These are phyloP conservation scores for Bocquillonia castaneifolia DNA, from an alignment of 441 rosid species.

Conservation along the genomic window DNA sequence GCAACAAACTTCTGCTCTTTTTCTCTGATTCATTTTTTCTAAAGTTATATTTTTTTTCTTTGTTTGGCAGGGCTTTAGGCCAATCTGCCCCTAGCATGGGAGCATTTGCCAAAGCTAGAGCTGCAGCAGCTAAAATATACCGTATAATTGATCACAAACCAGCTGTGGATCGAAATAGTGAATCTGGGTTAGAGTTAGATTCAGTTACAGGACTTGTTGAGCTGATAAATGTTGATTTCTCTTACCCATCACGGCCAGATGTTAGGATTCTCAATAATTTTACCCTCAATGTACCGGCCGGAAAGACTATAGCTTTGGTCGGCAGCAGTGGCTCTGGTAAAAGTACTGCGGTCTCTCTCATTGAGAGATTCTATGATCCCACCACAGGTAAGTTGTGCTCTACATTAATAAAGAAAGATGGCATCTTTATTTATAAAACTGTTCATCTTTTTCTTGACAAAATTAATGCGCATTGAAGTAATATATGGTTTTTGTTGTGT, in stretches of 20 bases:
- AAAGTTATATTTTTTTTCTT: neutral
- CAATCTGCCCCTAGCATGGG: conserved; percentile 94
- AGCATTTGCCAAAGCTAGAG: conserved; percentile 91
- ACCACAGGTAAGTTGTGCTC: conserved; percentile 51
- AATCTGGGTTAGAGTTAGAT: conserved; percentile 64
- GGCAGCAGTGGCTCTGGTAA: conserved; percentile 99
- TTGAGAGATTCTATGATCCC: conserved; percentile 96
- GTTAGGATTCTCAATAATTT: conserved; percentile 73
- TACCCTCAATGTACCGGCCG: conserved; percentile 77
- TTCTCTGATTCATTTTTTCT: conserved; percentile 6
- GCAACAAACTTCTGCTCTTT: neutral
- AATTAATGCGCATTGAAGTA: conserved; percentile 15
- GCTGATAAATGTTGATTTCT: conserved; percentile 77
- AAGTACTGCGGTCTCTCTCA: conserved; percentile 97
- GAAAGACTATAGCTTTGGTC: conserved; percentile 94
- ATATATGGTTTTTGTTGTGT: conserved; percentile 12
- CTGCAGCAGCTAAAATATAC: conserved; percentile 88
- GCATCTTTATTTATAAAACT: neutral
- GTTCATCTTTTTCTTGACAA: conserved; percentile 15
- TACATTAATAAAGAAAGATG: neutral
- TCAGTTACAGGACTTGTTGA: conserved; percentile 78
- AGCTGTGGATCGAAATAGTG: conserved; percentile 51
- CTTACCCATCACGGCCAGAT: conserved; percentile 92
- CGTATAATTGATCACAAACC: conserved; percentile 90
- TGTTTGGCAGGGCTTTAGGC: conserved; percentile 66